Conservation (phyloP, 75 land plant species). For the Picea sitchensis region DNA sequence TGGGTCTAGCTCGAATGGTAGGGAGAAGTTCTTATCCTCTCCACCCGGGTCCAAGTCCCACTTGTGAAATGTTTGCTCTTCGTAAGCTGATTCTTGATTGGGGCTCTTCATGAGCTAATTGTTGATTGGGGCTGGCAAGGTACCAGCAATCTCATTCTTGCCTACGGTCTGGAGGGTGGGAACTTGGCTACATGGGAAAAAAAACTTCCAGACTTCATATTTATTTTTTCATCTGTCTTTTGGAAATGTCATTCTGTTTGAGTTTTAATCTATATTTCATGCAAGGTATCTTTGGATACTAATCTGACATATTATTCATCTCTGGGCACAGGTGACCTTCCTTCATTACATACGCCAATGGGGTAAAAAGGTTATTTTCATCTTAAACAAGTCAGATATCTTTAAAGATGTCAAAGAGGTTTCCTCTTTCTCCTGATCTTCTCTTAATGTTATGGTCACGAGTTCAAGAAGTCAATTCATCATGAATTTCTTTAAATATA, state of each 20-base stretch:
- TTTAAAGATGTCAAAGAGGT: slow-evolving; percentile 72
- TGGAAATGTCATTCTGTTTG: neutral
- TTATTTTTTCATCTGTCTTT: too few species aligned
- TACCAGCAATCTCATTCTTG: too few species aligned
- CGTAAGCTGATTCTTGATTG: too few species aligned
- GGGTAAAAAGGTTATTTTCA: slow-evolving; percentile 91
- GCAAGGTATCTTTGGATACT: slow-evolving; percentile 2
- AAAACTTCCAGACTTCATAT: too few species aligned
- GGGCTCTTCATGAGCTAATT: too few species aligned
- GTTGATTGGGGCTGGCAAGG: too few species aligned
- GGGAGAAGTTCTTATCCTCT: too few species aligned
- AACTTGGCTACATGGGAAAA: too few species aligned
- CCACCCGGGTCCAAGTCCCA: too few species aligned
- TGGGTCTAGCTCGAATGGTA: too few species aligned
- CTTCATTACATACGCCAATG: slow-evolving; percentile 89
- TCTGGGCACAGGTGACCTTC: slow-evolving; percentile 64
- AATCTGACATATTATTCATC: neutral
- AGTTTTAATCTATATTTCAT: neutral
- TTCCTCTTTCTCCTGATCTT: slow-evolving; percentile 1
- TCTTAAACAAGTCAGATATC: slow-evolving; percentile 84
- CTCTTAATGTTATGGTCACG: neutral
- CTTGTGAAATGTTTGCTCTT: too few species aligned
- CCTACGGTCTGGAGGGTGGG: too few species aligned
- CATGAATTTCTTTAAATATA: slow-evolving; percentile 3
- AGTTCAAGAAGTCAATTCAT: neutral